Base-by-base conservation (phyloP, 352 stramenopile genomes). In the Paralagenidium karlingii region DNA sequence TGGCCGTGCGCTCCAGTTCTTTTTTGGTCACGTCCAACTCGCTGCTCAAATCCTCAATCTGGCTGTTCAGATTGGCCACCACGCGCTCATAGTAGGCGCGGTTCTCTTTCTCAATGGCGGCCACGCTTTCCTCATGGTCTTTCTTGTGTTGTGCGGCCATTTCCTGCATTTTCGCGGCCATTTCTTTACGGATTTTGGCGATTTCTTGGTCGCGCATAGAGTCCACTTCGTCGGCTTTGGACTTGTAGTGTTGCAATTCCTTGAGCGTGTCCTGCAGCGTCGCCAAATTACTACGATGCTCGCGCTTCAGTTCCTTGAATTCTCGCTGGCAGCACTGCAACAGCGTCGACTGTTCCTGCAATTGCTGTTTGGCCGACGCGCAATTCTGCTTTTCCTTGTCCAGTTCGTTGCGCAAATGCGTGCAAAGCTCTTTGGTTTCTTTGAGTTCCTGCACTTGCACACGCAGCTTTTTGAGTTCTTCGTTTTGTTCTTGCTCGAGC, bases 401-500 rank as follows among this genome's bases (percentile, higher is more conserved):
- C 9, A 84, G 41, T 39, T 87, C 58, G 1, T 59, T 46, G 31
- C 60, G 51, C 16, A 86, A 49, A 13, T 52, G 58, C 39, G 85
- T 62, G 12, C 64, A 53, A 13, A 77, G 44, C 3, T 60, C 55
- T 43, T 81, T 81, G 40, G 60, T 60, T 39, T 85, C 59, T 41
- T 56, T 60, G 18, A 83, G 47, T 43, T 86, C 76, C 33, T 73
- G 73, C 38, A 84, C 69, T 44, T 84, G 71, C 8, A 57, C 57
- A 24, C 73, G 70, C 22, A 90, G 46, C 50, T 82, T 83, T 25
- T 84, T 59, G 2, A 90, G 43, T 48, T 90, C 73, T 15, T 68
- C 63, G 45, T 87, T 50, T 47, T 86, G 74, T 44, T 90, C 73
- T 51, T 87, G 68, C 51, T 85, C 76, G 12, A 87, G 60, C 38